Base-by-base conservation (phyloP, 768 basidiomycete species). In the Amanita pallidorosea region DNA sequence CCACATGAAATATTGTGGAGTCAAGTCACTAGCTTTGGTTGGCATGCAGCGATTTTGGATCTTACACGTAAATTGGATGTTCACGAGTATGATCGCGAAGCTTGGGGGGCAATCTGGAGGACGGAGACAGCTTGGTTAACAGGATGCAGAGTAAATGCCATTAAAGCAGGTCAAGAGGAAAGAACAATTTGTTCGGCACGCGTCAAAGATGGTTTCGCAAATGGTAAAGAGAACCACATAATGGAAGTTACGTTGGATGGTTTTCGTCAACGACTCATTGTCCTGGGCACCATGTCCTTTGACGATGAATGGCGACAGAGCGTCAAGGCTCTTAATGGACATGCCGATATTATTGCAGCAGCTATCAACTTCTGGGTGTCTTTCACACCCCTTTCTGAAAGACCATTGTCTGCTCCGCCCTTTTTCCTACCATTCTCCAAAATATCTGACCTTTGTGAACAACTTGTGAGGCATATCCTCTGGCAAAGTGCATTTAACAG, bases 1-100 rank as follows among this genome's bases (percentile, higher is more conserved):
- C 73, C 72, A 7, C 95, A 98, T 64, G 90, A 88, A 48, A 80
- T 97, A 45, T 66, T 86, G 7, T 98, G 95, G 94, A 88, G 83
- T 50, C 89, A 92, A 59, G 70, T 95, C 8, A 66, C 71, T n/a
- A 81, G 78, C 2, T 88, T 85, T 81, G 79, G 73, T 0, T 95
- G 91, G 88, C 72, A 68, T 15, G 70, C 72, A 0, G 80, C 85
- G 27, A 57, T 82, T 7, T 59, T 75, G n/a, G 67, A 66, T 43
- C 53, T 75, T 51, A 60, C 67, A 50, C 57, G 58, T 3, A 56
- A 60, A 38, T 45, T 83, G 9, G 61, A 62, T 8, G 56, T 53
- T 9, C 57, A 58, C 6, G 61, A 65, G 12, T 56, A 58, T 29
- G 63, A 68, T 46, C 72, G 67, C 67, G 56, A 48, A 11, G 58